Percentiles rank a stretch among this genome's conserved stretches.
phyloP scores from a whole-genome alignment of 1,139 yeast genomes.

The Nakaseomyces sp. region DNA sequence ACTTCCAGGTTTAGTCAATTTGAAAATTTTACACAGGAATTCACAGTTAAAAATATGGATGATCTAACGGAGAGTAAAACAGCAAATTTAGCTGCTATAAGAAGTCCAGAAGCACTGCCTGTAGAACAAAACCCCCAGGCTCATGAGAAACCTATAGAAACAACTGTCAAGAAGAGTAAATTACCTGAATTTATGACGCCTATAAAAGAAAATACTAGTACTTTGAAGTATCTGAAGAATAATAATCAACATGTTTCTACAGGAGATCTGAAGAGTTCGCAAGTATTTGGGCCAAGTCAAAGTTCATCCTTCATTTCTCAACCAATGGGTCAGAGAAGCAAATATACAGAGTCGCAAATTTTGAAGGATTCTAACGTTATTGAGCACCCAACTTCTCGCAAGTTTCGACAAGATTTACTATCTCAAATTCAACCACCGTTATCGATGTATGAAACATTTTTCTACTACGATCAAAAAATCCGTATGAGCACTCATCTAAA shows the following conservation, averaged over 20 bases:
- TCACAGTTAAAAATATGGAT: constrained; percentile 29
- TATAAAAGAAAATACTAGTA: constrained; percentile 23
- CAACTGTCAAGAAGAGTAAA: constrained; percentile 9
- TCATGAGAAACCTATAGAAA: not conserved
- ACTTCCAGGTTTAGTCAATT: constrained; percentile 26
- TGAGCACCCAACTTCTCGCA: constrained; percentile 19
- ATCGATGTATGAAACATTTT: constrained; percentile 29
- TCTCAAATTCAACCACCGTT: constrained; percentile 28
- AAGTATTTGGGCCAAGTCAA: constrained; percentile 7
- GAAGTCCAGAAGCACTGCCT: not conserved
- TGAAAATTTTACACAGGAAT: constrained; percentile 34
- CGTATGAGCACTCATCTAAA: constrained; percentile 33
- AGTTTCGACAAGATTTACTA: constrained; percentile 15
- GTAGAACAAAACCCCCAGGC: not conserved
- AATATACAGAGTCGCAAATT: constrained; percentile 3
- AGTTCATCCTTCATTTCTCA: constrained; percentile 28
- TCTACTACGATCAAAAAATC: constrained; percentile 27
- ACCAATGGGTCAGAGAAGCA: constrained; percentile 11
- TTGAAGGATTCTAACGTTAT: constrained; percentile 10
- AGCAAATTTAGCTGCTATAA: constrained; percentile 9
- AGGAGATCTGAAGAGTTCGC: not conserved
- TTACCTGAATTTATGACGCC: constrained; percentile 26
- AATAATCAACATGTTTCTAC: not conserved
- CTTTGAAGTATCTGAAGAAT: constrained; percentile 7
- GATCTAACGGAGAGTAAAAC: constrained; percentile 33